Evolutionary conservation across 257 asterid species (phyloP), one percentile per base, ranked within the genome.

Genomic region (Handroanthus guayacan): DNA sequence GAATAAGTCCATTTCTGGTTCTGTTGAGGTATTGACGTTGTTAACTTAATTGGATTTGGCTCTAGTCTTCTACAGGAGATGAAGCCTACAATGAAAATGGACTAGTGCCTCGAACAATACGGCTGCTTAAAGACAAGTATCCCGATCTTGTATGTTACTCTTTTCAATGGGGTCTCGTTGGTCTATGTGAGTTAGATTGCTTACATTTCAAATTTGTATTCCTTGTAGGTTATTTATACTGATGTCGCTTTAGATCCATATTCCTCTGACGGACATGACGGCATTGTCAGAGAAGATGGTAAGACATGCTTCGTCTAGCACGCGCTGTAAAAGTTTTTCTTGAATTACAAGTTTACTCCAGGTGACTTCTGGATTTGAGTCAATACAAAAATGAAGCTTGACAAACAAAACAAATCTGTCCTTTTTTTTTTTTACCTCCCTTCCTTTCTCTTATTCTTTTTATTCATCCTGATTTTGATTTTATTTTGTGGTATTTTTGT

Each of bases 281-380:
- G 99, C 63, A 95, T 95, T 52, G 99, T 92, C 62, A 84, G 99
- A 80, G 99, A 95, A 86, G 99, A 95, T 78, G 99, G 99, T 95
- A 87, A 79, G 77, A 76, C 56, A 47, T 48, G 18, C 7, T 74
- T 79, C 41, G 2, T 61, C 34, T 56, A 3, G 6, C 50, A 9
- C 20, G 9, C 48, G 71, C 43, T 65, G 68, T 9, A 41, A 51
- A 34, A 16, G 11, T 41, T 18, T n/a, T 61, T 57, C 72, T 71
- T 8, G 64, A 50, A 6, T 48, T 54, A 39, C 16, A 31, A 31
- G 31, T 67, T 67, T 50, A 2, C 51, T 25, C 10, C 43, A 39
- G 37, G 2, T 9, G 36, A 0, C 25, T 62, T 43, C 55, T 25
- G 10, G 12, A 50, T 10, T 6, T 17, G 9, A 71, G 65, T 60